Base-by-base conservation (phyloP, 768 basidiomycete species). In the Russula ochroleuca region DNA sequence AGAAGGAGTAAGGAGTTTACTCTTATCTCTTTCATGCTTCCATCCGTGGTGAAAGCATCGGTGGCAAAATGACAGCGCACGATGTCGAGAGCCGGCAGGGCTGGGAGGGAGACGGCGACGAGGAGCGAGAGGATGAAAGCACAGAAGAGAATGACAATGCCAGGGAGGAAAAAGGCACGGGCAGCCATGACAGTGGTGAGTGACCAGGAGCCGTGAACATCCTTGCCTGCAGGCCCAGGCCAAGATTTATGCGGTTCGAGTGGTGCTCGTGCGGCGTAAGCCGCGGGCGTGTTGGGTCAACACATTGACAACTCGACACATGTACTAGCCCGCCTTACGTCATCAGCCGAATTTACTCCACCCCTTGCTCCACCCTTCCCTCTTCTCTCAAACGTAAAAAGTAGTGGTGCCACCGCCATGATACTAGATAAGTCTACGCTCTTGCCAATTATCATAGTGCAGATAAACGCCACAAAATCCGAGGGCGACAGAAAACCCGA, bases 51-150 rank as follows among this genome's bases (percentile, higher is more conserved):
- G 0, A 23, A 63, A 45, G 76, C 75, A 48, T 69, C 67, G 28
- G 69, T 75, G 25, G 69, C 75, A 59, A 85, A 83, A 58, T 82
- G 79, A 13, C 81, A 78, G 33, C 88, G 84, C 15, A 80, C 78
- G 69, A 92, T 78, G 73, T 90, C 89, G 68, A 90, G 76, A 0
- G 80, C 82, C 21, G 85, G 78, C 23, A 92, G 77, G 74, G 76
- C 85, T 1, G 90, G 90, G 3, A 90, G 76, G 17, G 89, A 91
- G 54, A 92, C 78, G 14, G 88, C 85, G 37, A 84, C 81, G 66
- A 91, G 75, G 71, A 90, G 77, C 68, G 81, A 81, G 65, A 91
- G 80, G 2, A 86, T 79, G 62, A 90, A 81, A 31, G 90, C 88
- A 49, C 73, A 75, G 69, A 83, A 76, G 58, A 90, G 75, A 68